Evolutionary conservation across 2,329 filamentous ascomycete species (phyloP).

Genomic region (Claviceps arundinis): DNA sequence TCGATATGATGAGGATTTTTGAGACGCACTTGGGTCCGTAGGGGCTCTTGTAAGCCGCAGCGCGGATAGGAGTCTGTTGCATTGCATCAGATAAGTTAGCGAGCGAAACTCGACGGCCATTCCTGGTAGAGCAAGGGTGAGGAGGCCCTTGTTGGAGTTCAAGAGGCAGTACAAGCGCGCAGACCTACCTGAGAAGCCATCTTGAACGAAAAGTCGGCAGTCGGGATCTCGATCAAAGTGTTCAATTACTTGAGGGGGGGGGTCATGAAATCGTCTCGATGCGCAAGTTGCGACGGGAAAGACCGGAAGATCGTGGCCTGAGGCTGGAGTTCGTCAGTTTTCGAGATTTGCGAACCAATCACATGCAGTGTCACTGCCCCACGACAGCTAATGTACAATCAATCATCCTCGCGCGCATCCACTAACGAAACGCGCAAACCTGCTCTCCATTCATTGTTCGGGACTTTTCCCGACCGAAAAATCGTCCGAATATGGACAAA

Average conservation of each 20-base stretch:
- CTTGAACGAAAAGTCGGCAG: slow-evolving; percentile 19
- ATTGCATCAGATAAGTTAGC: slow-evolving; percentile 17
- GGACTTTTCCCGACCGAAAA: background rate
- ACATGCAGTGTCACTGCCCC: slow-evolving; percentile 7
- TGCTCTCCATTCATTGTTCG: background rate
- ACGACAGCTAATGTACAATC: slow-evolving; percentile 6
- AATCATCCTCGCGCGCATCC: background rate
- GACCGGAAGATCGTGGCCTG: slow-evolving; percentile 19
- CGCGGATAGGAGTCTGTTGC: slow-evolving; percentile 32
- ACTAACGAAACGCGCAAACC: background rate
- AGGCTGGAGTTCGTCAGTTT: slow-evolving; percentile 8
- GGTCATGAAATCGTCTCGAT: slow-evolving; percentile 9
- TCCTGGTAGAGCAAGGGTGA: background rate
- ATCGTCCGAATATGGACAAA: slow-evolving; percentile 40
- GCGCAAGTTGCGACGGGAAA: slow-evolving; percentile 23
- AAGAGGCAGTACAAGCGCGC: background rate
- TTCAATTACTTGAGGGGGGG: slow-evolving; percentile 22
- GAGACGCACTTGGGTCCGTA: slow-evolving; percentile 51
- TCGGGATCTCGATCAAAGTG: slow-evolving; percentile 16
- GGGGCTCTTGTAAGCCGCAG: slow-evolving; percentile 43
- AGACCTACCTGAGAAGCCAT: slow-evolving; percentile 28
- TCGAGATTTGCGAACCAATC: slow-evolving; percentile 8
- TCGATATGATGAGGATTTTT: background rate
- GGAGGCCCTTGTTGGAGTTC: too few species aligned
- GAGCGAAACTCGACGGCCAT: background rate